A percentile compares a stretch with the other conserved stretches of the same genome.
Evolutionary conservation across 495 filamentous ascomycete species (phyloP).

Genomic region (Tuber indicum): DNA sequence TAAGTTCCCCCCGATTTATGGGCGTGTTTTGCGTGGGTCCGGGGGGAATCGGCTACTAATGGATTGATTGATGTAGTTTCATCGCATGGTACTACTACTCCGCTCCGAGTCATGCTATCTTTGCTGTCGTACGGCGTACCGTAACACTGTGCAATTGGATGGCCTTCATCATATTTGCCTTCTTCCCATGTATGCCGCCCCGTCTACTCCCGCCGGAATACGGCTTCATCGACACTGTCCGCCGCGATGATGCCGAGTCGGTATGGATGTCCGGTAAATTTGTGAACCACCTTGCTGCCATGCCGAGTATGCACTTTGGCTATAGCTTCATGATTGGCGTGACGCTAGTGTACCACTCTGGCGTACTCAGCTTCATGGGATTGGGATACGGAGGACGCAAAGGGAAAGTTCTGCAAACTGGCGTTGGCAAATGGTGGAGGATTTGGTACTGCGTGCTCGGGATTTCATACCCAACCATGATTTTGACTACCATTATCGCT

Average conservation of each 20-base stretch:
- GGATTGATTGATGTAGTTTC: constrained; percentile 44
- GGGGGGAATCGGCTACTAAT: not conserved
- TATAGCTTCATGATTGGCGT: constrained; percentile 70
- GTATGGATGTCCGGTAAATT: constrained; percentile 56
- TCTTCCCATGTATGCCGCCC: constrained; percentile 62
- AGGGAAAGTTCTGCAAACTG: constrained; percentile 11
- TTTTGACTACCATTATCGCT: constrained; percentile 62
- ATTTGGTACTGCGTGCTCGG: constrained; percentile 52
- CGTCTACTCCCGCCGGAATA: constrained; percentile 56
- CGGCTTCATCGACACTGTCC: constrained; percentile 59
- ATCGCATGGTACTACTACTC: constrained; percentile 62
- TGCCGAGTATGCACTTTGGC: constrained; percentile 73
- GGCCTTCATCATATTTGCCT: constrained; percentile 56
- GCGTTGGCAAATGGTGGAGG: constrained; percentile 43
- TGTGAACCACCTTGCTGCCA: constrained; percentile 58
- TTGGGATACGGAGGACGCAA: constrained; percentile 30
- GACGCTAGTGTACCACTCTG: constrained; percentile 52
- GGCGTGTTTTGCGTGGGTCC: constrained; percentile 3
- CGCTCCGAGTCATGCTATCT: constrained; percentile 51
- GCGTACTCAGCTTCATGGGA: constrained; percentile 23
- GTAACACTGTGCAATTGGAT: constrained; percentile 59
- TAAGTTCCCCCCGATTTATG: constrained; percentile 40
- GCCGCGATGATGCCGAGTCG: constrained; percentile 55
- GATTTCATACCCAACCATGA: constrained; percentile 57
- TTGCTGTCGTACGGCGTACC: constrained; percentile 55